Percentiles rank a stretch among this genome's conserved stretches.
Evolutionary conservation across 306 rosid species (phyloP).

Genomic region (Pyrus pyrifolia): DNA sequence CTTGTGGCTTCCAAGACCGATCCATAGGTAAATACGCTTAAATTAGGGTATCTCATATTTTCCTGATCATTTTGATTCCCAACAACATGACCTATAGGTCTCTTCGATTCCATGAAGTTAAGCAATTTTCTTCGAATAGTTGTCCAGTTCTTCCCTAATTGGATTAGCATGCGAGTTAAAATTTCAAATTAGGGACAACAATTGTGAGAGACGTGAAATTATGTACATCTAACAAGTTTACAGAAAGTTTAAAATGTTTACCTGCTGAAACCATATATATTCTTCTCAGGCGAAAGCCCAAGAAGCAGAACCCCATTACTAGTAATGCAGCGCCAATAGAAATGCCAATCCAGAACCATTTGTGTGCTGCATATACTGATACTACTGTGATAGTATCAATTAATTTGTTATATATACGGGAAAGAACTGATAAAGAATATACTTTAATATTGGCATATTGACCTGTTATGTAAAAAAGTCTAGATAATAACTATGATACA

Average conservation of each 20-base stretch:
- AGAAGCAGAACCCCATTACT: background rate
- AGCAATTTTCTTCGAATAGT: background rate
- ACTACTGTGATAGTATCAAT: background rate
- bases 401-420: background rate
- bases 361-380: background rate
- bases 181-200: background rate
- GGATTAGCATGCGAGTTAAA: background rate
- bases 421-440: background rate
- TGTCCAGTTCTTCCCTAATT: background rate
- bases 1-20: background rate
- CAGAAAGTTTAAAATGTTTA: background rate
- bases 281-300: background rate
- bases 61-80: background rate
- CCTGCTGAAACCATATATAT: background rate
- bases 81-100: background rate
- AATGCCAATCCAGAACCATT: conserved; percentile 17
- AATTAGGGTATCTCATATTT: background rate
- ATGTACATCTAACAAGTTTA: background rate
- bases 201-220: background rate
- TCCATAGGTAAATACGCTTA: conserved; percentile 7
- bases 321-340: background rate
- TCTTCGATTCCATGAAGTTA: background rate
- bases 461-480: too few species aligned
- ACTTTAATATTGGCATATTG: background rate
- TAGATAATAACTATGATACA: too few species aligned